These are phyloP conservation scores for Phytophthora macrochlamydospora DNA, from an alignment of 352 stramenopile species.

Conservation along the genomic window DNA sequence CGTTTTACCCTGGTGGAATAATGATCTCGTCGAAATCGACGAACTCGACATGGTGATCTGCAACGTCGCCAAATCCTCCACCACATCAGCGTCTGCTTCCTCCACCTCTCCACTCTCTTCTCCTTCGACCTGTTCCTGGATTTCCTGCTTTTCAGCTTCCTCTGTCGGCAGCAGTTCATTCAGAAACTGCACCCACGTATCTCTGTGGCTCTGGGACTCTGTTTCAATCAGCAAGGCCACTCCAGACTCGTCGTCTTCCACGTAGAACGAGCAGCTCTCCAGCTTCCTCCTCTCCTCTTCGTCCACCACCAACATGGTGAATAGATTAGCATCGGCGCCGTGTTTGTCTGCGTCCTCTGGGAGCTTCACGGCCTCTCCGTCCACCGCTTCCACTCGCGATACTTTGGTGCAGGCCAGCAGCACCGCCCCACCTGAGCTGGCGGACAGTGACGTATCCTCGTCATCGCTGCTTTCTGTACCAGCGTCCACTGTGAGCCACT, in stretches of 20 bases:
- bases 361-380: constrained; percentile 40
- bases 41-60: constrained; percentile 18
- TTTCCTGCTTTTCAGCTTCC: neutral
- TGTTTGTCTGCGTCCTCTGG: constrained; percentile 8
- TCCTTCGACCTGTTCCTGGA: constrained; percentile 7
- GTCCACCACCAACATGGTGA: constrained; percentile 10
- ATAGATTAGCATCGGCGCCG: constrained; percentile 3
- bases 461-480: constrained; percentile 39
- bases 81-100: constrained; percentile 20
- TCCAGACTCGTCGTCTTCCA: constrained; percentile 35
- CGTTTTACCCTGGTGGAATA: constrained; percentile 46
- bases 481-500: constrained; percentile 49
- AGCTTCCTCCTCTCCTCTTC: constrained; percentile 33
- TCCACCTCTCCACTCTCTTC: constrained; percentile 8
- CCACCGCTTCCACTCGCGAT: constrained; percentile 50
- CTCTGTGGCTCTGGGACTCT: constrained; percentile 32
- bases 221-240: constrained; percentile 34
- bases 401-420: constrained; percentile 39
- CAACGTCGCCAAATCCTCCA: constrained; percentile 28
- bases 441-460: constrained; percentile 12
- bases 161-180: constrained; percentile 10
- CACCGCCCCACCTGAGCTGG: constrained; percentile 20
- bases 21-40: constrained; percentile 31
- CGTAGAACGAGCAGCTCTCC: constrained; percentile 53
- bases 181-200: constrained; percentile 39